Conservation (phyloP, 2,329 filamentous ascomycete species). For the Calonectria pseudoturangicola region DNA sequence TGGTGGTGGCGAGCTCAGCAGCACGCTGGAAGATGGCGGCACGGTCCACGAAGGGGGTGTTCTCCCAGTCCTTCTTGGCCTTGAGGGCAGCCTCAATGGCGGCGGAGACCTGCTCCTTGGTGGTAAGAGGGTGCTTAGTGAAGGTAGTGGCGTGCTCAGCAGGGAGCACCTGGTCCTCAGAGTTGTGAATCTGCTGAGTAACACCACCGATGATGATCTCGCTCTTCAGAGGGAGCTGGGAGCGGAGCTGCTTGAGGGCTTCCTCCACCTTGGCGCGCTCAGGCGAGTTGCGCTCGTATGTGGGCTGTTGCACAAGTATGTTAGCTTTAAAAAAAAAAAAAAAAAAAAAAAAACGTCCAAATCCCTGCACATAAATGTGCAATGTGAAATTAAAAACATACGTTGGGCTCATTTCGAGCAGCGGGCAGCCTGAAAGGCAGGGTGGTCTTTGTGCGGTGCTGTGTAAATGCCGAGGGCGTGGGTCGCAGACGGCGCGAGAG, state of each 20-base stretch:
- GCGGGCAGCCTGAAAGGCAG: constrained; percentile 57
- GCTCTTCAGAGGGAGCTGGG: constrained; percentile 57
- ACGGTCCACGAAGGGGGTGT: constrained; percentile 90
- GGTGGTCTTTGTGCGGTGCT: constrained; percentile 53
- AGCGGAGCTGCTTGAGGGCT: constrained; percentile 56
- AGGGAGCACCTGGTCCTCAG: constrained; percentile 58
- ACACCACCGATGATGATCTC: constrained; percentile 58
- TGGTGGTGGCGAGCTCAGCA: constrained; percentile 89
- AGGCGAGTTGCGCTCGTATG: constrained; percentile 55
- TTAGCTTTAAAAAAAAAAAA: not conserved
- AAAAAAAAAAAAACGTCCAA: not conserved
- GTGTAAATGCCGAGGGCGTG: constrained; percentile 41
- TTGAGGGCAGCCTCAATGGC: constrained; percentile 90
- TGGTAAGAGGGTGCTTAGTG: constrained; percentile 59
- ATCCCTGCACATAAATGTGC: not conserved
- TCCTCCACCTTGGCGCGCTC: constrained; percentile 57
- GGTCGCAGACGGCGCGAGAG: constrained; percentile 42
- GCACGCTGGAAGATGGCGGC: constrained; percentile 97
- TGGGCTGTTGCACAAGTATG: constrained; percentile 46
- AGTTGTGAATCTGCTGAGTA: constrained; percentile 52
- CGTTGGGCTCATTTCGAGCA: constrained; percentile 59
- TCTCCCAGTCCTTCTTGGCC: constrained; percentile 89
- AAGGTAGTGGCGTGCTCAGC: constrained; percentile 59
- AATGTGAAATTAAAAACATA: constrained; percentile 40
- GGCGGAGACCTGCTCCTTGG: constrained; percentile 56